phyloP scores from a whole-genome alignment of 2,329 filamentous ascomycete species.

The Elsinoe ampelina region DNA sequence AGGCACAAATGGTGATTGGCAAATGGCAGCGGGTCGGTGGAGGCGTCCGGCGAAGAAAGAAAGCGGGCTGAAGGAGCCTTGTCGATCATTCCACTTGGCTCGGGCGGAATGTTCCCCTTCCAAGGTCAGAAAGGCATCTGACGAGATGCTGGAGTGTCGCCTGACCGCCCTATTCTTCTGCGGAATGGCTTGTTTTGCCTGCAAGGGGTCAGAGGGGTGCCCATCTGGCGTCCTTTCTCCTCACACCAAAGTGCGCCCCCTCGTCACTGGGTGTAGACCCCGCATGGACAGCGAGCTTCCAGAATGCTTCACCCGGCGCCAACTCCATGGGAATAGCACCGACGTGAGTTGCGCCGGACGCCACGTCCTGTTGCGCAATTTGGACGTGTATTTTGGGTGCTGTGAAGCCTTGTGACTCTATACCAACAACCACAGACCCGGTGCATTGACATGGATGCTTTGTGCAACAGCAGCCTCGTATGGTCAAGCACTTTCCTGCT shows the following conservation, averaged over 20 bases:
- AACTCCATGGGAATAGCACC: not conserved
- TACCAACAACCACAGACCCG: not conserved
- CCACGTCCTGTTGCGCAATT: not conserved
- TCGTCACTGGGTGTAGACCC: not conserved
- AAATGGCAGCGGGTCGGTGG: not conserved
- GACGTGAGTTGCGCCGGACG: not conserved
- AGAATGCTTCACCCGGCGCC: not conserved
- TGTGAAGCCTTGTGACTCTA: not conserved
- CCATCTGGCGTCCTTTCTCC: not conserved
- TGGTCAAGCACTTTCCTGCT: not conserved
- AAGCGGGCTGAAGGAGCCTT: constrained; percentile 10
- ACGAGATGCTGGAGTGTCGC: constrained; percentile 2
- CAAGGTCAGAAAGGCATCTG: constrained; percentile 5
- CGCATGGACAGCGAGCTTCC: not conserved
- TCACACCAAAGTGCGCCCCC: not conserved
- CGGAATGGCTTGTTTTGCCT: not conserved
- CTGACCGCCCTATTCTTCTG: constrained; percentile 1
- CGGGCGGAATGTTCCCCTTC: constrained; percentile 2
- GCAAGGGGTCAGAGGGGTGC: not conserved
- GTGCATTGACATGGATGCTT: not conserved
- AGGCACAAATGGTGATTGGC: constrained; percentile 9
- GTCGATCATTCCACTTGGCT: constrained; percentile 5
- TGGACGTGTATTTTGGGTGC: not conserved
- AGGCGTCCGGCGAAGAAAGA: not conserved
- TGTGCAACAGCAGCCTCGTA: not conserved